phyloP scores from a whole-genome alignment of 2,329 filamentous ascomycete genomes.

The Aspergillus sp. region DNA sequence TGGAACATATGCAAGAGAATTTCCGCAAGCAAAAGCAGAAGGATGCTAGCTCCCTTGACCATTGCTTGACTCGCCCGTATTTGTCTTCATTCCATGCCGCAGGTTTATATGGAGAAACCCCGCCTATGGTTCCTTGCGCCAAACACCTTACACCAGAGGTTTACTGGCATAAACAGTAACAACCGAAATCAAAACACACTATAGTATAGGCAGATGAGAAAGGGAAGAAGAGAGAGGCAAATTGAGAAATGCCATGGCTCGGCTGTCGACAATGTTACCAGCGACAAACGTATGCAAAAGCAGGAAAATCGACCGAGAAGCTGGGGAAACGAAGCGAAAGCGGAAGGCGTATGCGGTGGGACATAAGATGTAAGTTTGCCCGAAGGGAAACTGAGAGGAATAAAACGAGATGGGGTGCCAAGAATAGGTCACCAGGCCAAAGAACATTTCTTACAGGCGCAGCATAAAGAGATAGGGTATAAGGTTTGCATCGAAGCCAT shows the following conservation, averaged over 20 bases:
- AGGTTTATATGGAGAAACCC: slow-evolving; percentile 21
- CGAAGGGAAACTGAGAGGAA: slow-evolving; percentile 17
- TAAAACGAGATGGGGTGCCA: slow-evolving; percentile 14
- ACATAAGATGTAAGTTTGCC: slow-evolving; percentile 8
- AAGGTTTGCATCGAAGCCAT: slow-evolving; percentile 32
- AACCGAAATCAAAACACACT: slow-evolving; percentile 25
- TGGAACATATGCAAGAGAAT: slow-evolving; percentile 17
- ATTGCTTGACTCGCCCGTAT: slow-evolving; percentile 16
- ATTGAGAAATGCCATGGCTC: slow-evolving; percentile 7
- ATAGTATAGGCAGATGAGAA: slow-evolving; percentile 16
- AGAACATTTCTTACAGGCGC: slow-evolving; percentile 26
- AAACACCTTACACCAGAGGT: slow-evolving; percentile 30
- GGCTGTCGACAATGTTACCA: slow-evolving; percentile 19
- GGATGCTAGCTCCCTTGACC: slow-evolving; percentile 14
- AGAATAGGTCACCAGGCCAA: slow-evolving; percentile 17
- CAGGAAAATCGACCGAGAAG: slow-evolving; percentile 13
- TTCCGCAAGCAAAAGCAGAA: background rate
- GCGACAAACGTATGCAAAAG: slow-evolving; percentile 24
- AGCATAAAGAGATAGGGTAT: slow-evolving; percentile 29
- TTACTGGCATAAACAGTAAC: slow-evolving; percentile 22
- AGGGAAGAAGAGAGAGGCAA: slow-evolving; percentile 11
- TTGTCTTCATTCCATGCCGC: slow-evolving; percentile 21
- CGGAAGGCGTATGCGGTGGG: slow-evolving; percentile 6
- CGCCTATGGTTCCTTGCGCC: slow-evolving; percentile 26
- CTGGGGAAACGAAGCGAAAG: slow-evolving; percentile 3